Conservation (phyloP, 352 stramenopile genomes). For the Phytophthora multivora region DNA sequence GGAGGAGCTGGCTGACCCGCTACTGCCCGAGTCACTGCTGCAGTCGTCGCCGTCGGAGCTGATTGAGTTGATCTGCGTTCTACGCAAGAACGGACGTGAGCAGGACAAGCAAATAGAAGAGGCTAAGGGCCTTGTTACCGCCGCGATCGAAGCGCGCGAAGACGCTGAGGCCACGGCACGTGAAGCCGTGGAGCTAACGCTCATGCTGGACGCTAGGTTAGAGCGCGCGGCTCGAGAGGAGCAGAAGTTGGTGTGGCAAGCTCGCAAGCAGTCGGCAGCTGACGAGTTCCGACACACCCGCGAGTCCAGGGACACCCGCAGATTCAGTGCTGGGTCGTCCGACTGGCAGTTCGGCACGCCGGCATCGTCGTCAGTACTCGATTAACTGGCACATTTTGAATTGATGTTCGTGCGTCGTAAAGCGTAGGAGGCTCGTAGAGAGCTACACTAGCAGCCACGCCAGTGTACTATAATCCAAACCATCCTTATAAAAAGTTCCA, state of each 20-base stretch:
- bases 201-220: slow-evolving; percentile 75
- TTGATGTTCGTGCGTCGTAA: slow-evolving; percentile 31
- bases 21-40: slow-evolving; percentile 60
- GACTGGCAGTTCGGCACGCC: slow-evolving; percentile 34
- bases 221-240: slow-evolving; percentile 61
- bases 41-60: slow-evolving; percentile 59
- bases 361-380: slow-evolving; percentile 23
- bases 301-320: slow-evolving; percentile 17
- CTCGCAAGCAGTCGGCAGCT: slow-evolving; percentile 25
- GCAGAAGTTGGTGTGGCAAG: slow-evolving; percentile 24
- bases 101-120: slow-evolving; percentile 80
- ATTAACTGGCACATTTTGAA: slow-evolving; percentile 17
- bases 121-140: slow-evolving; percentile 72
- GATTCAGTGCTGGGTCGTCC: slow-evolving; percentile 21
- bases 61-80: slow-evolving; percentile 69
- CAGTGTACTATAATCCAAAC: slow-evolving; percentile 41
- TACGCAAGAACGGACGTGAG: slow-evolving; percentile 71
- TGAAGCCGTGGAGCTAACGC: slow-evolving; percentile 74
- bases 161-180: slow-evolving; percentile 70
- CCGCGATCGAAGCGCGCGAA: slow-evolving; percentile 79
- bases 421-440: slow-evolving; percentile 34
- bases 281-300: slow-evolving; percentile 24
- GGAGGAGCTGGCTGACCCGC: slow-evolving; percentile 50
- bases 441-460: slow-evolving; percentile 25
- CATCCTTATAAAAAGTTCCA: slow-evolving; percentile 19